Conservation (phyloP, 2,329 filamentous ascomycete species). For the Leptodontidium sp. region DNA sequence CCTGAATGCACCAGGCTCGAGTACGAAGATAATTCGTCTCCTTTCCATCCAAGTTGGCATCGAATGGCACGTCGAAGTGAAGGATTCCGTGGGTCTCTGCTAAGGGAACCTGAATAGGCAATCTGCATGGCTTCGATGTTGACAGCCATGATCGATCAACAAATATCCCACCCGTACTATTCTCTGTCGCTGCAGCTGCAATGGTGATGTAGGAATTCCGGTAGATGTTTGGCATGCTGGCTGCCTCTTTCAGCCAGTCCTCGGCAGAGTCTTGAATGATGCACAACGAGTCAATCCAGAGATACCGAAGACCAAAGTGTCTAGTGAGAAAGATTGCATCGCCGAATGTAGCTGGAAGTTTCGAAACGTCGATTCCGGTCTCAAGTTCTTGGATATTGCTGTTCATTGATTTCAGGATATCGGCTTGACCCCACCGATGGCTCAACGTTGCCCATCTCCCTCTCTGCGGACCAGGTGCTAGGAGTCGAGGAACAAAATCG, state of each 20-base stretch:
- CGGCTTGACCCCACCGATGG: constrained; percentile 19
- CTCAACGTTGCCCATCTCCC: constrained; percentile 19
- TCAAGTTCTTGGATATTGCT: neutral
- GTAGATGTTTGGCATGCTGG: constrained; percentile 22
- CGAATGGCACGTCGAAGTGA: constrained; percentile 17
- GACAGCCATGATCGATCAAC: constrained; percentile 3
- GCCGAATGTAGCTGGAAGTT: constrained; percentile 21
- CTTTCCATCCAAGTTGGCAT: neutral
- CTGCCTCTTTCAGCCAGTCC: constrained; percentile 30
- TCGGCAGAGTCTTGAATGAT: constrained; percentile 38
- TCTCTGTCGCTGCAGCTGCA: constrained; percentile 15
- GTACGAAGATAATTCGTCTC: constrained; percentile 16
- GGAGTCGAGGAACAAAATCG: neutral
- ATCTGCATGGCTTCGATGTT: neutral
- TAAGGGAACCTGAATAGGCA: neutral
- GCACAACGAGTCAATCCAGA: constrained; percentile 44
- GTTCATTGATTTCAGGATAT: neutral
- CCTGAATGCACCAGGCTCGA: constrained; percentile 28
- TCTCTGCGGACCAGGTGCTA: neutral
- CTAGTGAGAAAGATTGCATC: constrained; percentile 31
- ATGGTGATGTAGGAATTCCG: constrained; percentile 16
- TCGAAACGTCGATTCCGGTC: neutral
- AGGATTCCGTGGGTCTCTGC: neutral
- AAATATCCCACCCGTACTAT: constrained; percentile 7
- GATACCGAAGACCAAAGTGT: constrained; percentile 34